These are phyloP conservation scores for Cydonia oblonga DNA, from an alignment of 331 rosid genomes.

Conservation along the genomic window DNA sequence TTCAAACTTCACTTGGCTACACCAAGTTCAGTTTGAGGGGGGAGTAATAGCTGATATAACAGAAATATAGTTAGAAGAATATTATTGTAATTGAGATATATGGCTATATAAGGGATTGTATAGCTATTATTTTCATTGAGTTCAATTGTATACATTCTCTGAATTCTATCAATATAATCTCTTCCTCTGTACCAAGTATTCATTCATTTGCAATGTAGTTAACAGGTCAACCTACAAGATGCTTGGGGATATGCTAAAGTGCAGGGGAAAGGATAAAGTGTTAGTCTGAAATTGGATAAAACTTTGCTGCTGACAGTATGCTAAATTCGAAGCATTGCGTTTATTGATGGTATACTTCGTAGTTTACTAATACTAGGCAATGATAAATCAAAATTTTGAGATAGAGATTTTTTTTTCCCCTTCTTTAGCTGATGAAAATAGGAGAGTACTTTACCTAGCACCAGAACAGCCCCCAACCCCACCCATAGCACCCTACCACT, in stretches of 20 bases:
- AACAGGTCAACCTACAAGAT: too few relatives aligned
- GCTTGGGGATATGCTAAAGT: neutral
- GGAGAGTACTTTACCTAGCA: conserved; percentile 37
- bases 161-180: too few relatives aligned
- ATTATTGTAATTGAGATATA: too few relatives aligned
- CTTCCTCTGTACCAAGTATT: too few relatives aligned
- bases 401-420: neutral
- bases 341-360: neutral
- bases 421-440: neutral
- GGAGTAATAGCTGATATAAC: too few relatives aligned
- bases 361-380: neutral
- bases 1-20: too few relatives aligned
- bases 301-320: neutral
- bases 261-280: neutral
- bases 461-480: conserved; percentile 75
- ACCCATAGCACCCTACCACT: conserved; percentile 49
- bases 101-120: too few relatives aligned
- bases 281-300: neutral
- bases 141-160: too few relatives aligned
- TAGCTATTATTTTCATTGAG: too few relatives aligned
- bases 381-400: neutral
- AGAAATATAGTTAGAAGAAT: too few relatives aligned
- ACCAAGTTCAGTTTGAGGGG: too few relatives aligned
- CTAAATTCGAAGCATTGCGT: neutral
- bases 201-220: too few relatives aligned